Evolutionary conservation across 495 filamentous ascomycete species (phyloP).

Genomic region (Penicillium subrubescens): DNA sequence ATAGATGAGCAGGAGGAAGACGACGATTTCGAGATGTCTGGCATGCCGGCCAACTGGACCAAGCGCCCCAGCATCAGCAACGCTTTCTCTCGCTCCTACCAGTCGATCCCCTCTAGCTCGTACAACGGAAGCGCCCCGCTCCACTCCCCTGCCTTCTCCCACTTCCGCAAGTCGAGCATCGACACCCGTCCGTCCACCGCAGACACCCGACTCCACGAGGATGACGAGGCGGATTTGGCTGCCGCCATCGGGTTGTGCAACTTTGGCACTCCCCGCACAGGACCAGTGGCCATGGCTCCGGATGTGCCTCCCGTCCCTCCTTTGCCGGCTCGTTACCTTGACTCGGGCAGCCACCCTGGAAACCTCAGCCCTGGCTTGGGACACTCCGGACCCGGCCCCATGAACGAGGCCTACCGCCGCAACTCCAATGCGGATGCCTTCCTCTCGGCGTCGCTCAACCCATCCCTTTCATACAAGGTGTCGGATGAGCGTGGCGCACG

Average conservation of each 20-base stretch:
- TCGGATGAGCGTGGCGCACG: slow-evolving; percentile 49
- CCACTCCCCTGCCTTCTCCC: slow-evolving; percentile 50
- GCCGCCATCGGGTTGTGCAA: slow-evolving; percentile 93
- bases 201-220: slow-evolving; percentile 56
- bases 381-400: slow-evolving; percentile 29
- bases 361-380: slow-evolving; percentile 29
- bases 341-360: slow-evolving; percentile 35
- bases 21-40: slow-evolving; percentile 45
- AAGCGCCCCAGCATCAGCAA: slow-evolving; percentile 60
- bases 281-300: slow-evolving; percentile 66
- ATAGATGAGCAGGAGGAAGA: slow-evolving; percentile 49
- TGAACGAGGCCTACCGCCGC: slow-evolving; percentile 44
- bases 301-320: slow-evolving; percentile 88
- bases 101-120: slow-evolving; percentile 67
- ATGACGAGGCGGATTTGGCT: slow-evolving; percentile 72
- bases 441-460: slow-evolving; percentile 46
- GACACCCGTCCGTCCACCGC: slow-evolving; percentile 65
- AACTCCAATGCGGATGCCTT: slow-evolving; percentile 42
- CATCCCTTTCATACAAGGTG: slow-evolving; percentile 52
- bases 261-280: slow-evolving; percentile 76
- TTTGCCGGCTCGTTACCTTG: slow-evolving; percentile 61
- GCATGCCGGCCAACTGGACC: slow-evolving; percentile 35
- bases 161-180: slow-evolving; percentile 57
- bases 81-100: slow-evolving; percentile 80
- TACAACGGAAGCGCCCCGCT: slow-evolving; percentile 48